Percentiles rank a stretch among this genome's conserved stretches.
Evolutionary conservation across 768 basidiomycete species (phyloP).

Genomic region (Lactarius akahatsu): DNA sequence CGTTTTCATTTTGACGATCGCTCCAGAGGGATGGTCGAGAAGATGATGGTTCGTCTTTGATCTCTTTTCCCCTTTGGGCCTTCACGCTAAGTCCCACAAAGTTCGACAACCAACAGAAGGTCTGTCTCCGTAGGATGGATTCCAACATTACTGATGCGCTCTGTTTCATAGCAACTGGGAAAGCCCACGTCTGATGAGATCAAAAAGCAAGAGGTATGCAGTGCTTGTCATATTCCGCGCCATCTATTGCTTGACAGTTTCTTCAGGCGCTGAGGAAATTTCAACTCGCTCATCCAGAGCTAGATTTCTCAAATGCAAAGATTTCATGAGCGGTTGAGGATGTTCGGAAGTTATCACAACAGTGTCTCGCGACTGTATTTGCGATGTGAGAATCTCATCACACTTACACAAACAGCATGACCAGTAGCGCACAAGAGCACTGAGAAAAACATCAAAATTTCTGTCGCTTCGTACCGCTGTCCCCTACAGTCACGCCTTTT

Average conservation of each 20-base stretch:
- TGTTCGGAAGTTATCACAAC: conserved; percentile 1
- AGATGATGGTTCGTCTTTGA: conserved; percentile 89
- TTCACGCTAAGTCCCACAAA: conserved; percentile 31
- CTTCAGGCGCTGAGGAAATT: conserved; percentile 81
- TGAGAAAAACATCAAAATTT: conserved; percentile 19
- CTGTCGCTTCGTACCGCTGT: conserved; percentile 39
- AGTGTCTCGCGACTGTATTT: not conserved
- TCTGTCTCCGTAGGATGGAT: conserved; percentile 31
- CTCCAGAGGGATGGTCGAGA: conserved; percentile 92
- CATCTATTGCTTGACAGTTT: conserved; percentile 13
- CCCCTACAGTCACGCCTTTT: conserved; percentile 48
- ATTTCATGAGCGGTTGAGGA: conserved; percentile 52
- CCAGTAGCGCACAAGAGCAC: not conserved
- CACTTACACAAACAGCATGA: not conserved
- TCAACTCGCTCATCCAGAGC: conserved; percentile 85
- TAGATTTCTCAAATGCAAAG: conserved; percentile 92
- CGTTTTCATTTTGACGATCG: conserved; percentile 9
- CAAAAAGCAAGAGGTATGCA: conserved; percentile 81
- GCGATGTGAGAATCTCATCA: conserved; percentile 7
- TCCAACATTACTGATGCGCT: conserved; percentile 17
- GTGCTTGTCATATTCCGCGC: conserved; percentile 2
- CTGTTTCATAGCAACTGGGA: conserved; percentile 73
- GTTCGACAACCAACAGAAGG: conserved; percentile 82
- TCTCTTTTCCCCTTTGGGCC: conserved; percentile 9
- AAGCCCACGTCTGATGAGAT: conserved; percentile 94